Conservation (phyloP, 1,284 basidiomycete species). For the Ganoderma sp. region DNA sequence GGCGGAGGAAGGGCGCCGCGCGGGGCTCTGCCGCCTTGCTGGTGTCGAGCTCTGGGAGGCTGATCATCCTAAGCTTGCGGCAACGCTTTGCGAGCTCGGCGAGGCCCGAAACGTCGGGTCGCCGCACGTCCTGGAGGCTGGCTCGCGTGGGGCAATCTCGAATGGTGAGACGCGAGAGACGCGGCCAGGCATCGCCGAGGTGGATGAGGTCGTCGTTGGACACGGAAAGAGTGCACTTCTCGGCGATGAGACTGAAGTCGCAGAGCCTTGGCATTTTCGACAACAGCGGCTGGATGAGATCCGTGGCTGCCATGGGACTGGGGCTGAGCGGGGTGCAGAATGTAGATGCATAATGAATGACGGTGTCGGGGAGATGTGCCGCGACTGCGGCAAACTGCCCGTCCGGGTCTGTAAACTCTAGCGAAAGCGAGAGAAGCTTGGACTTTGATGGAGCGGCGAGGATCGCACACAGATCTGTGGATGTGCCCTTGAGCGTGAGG, state of each 20-base stretch:
- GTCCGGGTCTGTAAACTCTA: background rate
- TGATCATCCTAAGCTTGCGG: background rate
- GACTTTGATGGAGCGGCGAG: background rate
- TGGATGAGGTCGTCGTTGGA: background rate
- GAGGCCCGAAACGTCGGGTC: background rate
- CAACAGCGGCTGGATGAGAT: background rate
- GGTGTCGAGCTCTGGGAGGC: conserved; percentile 1
- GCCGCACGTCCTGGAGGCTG: background rate
- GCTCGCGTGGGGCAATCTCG: background rate
- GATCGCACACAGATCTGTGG: background rate
- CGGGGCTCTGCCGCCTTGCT: background rate
- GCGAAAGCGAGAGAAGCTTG: background rate
- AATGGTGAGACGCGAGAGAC: background rate
- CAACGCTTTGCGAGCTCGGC: conserved; percentile 2
- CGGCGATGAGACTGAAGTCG: background rate
- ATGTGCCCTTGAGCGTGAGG: background rate
- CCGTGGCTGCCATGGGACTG: background rate
- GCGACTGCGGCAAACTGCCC: background rate
- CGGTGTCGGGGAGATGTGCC: background rate
- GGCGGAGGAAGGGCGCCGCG: background rate
- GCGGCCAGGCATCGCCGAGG: background rate
- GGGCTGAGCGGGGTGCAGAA: background rate
- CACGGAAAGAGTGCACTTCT: background rate
- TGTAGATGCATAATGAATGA: background rate
- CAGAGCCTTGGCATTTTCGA: background rate